A percentile compares a stretch with the other conserved stretches of the same genome.
Evolutionary conservation across 805 yeast species (phyloP).

Genomic region (Hanseniaspora valbyensis): DNA sequence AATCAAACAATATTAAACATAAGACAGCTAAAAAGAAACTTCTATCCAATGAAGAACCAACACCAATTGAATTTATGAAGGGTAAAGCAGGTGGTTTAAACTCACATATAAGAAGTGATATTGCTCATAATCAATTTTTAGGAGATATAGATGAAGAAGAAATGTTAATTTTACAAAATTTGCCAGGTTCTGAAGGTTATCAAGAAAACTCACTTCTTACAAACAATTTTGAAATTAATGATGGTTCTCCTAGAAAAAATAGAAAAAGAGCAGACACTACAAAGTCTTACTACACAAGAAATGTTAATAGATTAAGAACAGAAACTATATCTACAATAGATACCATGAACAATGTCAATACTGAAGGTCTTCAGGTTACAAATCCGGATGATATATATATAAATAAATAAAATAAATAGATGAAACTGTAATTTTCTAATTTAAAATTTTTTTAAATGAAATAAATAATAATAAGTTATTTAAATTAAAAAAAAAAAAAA

Average conservation of each 20-base stretch:
- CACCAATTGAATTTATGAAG: constrained; percentile 21
- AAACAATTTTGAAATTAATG: constrained; percentile 25
- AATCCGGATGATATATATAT: constrained; percentile 3
- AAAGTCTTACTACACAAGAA: constrained; percentile 28
- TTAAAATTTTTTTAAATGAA: too few relatives aligned
- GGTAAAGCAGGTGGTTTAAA: constrained; percentile 5
- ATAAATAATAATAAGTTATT: too few relatives aligned
- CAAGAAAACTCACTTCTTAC: constrained; percentile 24
- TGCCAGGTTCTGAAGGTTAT: constrained; percentile 32
- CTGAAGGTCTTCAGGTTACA: constrained; percentile 6
- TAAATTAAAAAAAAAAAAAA: too few relatives aligned
- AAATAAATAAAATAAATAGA: not conserved
- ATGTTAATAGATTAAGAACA: constrained; percentile 23
- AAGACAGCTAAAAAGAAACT: constrained; percentile 30
- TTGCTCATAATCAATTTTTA: constrained; percentile 18
- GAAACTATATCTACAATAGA: constrained; percentile 19
- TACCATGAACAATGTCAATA: constrained; percentile 4
- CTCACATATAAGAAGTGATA: constrained; percentile 8
- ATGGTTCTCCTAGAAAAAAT: constrained; percentile 19
- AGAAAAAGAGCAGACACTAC: constrained; percentile 25
- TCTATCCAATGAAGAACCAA: constrained; percentile 27
- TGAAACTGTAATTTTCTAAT: too few relatives aligned
- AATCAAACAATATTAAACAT: constrained; percentile 25
- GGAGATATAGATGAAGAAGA: constrained; percentile 21
- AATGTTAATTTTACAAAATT: constrained; percentile 22